These are phyloP conservation scores for Hypoxylon sp. DNA, from an alignment of 2,329 filamentous ascomycete species.

Conservation along the genomic window DNA sequence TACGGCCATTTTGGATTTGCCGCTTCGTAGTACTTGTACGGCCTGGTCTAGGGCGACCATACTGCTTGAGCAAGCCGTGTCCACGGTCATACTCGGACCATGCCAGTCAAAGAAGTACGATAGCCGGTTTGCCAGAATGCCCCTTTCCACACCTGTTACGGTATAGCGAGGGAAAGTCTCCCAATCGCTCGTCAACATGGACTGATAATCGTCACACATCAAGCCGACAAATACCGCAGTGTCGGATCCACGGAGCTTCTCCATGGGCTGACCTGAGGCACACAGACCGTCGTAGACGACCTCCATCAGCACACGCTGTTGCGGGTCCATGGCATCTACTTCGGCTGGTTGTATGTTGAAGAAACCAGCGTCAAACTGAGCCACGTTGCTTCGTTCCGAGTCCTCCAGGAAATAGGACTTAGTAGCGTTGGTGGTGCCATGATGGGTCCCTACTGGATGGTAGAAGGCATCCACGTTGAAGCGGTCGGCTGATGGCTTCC, in stretches of 20 bases:
- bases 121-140: slow-evolving; percentile 53
- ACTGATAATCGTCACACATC: slow-evolving; percentile 32
- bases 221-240: slow-evolving; percentile 22
- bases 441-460: slow-evolving; percentile 54
- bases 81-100: slow-evolving; percentile 60
- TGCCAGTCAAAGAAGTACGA: slow-evolving; percentile 56
- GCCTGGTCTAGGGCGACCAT: slow-evolving; percentile 56
- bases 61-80: slow-evolving; percentile 62
- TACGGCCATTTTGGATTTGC: slow-evolving; percentile 45
- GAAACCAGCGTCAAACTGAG: slow-evolving; percentile 32
- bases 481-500: slow-evolving; percentile 52
- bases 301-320: slow-evolving; percentile 28
- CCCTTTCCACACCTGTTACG: slow-evolving; percentile 51
- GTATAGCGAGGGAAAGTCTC: slow-evolving; percentile 37
- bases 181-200: slow-evolving; percentile 31
- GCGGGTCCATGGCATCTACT: slow-evolving; percentile 23
- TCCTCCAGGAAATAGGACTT: slow-evolving; percentile 55
- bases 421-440: slow-evolving; percentile 54
- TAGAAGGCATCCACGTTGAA: slow-evolving; percentile 56
- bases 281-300: slow-evolving; percentile 25
- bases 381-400: slow-evolving; percentile 46
- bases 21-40: slow-evolving; percentile 50
- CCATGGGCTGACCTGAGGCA: slow-evolving; percentile 14
- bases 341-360: slow-evolving; percentile 39
- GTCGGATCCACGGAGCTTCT: slow-evolving; percentile 7